These are phyloP conservation scores for Polysphondylium violaceum DNA, from an alignment of 78 protist species.

Conservation along the genomic window DNA sequence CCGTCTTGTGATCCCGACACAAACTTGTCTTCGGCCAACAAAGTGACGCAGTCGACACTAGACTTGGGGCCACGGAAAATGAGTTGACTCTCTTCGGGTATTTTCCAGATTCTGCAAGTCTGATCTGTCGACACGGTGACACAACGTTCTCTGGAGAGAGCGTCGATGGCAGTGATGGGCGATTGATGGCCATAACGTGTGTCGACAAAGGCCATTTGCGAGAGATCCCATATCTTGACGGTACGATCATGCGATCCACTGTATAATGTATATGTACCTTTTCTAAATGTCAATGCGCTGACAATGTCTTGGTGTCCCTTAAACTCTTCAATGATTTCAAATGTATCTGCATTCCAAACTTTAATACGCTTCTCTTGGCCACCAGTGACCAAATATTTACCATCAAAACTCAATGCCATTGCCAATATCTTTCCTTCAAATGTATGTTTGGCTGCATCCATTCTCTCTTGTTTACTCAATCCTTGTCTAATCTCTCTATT, in stretches of 20 bases:
- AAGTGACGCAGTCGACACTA: slow-evolving; percentile 45
- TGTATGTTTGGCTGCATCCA: neutral
- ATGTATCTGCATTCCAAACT: slow-evolving; percentile 72
- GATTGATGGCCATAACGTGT: slow-evolving; percentile 90
- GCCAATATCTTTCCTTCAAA: slow-evolving; percentile 67
- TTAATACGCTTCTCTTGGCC: slow-evolving; percentile 76
- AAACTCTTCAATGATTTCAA: slow-evolving; percentile 39
- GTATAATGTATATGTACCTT: slow-evolving; percentile 82
- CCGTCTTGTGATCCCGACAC: slow-evolving; percentile 80
- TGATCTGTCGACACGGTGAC: slow-evolving; percentile 78
- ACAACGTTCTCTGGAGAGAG: slow-evolving; percentile 60
- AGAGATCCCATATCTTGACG: slow-evolving; percentile 89
- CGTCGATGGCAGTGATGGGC: slow-evolving; percentile 80
- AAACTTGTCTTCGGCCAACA: slow-evolving; percentile 71
- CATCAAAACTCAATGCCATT: slow-evolving; percentile 86
- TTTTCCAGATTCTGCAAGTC: slow-evolving; percentile 89
- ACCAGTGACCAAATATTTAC: slow-evolving; percentile 84
- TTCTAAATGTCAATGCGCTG: slow-evolving; percentile 82
- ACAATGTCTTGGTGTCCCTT: slow-evolving; percentile 79
- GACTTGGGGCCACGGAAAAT: slow-evolving; percentile 76
- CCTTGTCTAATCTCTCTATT: slow-evolving; percentile 16
- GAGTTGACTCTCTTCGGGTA: slow-evolving; percentile 90
- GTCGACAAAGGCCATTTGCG: slow-evolving; percentile 89
- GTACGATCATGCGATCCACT: slow-evolving; percentile 89
- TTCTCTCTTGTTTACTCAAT: slow-evolving; percentile 3